Base-by-base conservation (phyloP, 108 stramenopile species). In the Cyclostephanos invisitatus region DNA sequence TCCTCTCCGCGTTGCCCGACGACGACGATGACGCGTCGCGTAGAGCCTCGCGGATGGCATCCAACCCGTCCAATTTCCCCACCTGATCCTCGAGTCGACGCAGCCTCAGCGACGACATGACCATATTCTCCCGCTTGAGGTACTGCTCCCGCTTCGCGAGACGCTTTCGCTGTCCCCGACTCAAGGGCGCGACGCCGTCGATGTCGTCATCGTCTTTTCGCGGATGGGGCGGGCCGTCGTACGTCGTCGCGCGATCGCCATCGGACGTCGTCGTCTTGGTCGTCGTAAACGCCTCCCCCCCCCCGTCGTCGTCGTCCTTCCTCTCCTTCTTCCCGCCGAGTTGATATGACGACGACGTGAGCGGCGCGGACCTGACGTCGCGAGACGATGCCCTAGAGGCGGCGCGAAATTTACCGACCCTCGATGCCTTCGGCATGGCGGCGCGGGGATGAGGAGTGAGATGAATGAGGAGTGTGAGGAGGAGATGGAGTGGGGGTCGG, bases 81-180 rank as follows among this genome's bases (percentile, higher is more conserved):
- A 84, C 87, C 67, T 94, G 90, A 67, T 88, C 87, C 46, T 90
- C 89, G 47, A 77, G 47, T 57, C 69, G 58, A 50, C 87, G 65
- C 17, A 94, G 81, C 44, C 73, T 77, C 8, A 94, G 67, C 5
- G 92, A 85, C 0, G 90, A 87, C 48, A 94, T 64, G 28, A 94
- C 82, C 86, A 94, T 84, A 67, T 83, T 84, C 75, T 94, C 87
- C 47, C 83, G 78, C 57, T 88, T 83, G 14, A 88, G 73, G 68
- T 87, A 94, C 72, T 91, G 89, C 27, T 94, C 90, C 32, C 87
- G 78, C 62, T 94, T 94, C 4, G 86, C 86, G 27, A 75, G 77
- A 27, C 92, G 90, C 59, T 89, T 94, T 15, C 89, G 73, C 67
- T 94, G 92, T 21, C 92, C 92, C 68, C 92, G 75, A 62, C 90